A percentile compares a stretch with the other conserved stretches of the same genome.
Conservation (phyloP, 2,329 filamentous ascomycete genomes). For the Epichloe glyceriae region DNA sequence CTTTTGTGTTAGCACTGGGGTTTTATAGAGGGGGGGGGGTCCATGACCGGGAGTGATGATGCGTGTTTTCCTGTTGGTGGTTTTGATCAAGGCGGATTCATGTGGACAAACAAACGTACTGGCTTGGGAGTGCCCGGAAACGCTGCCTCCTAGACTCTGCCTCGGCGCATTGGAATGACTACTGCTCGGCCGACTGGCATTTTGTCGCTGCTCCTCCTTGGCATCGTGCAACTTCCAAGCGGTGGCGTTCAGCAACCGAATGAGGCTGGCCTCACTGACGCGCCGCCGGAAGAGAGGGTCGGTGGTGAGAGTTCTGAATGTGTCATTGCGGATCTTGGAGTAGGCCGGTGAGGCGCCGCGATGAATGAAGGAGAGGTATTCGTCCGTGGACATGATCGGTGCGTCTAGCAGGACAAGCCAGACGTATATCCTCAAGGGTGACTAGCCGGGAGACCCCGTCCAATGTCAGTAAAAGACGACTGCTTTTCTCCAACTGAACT, state of each 20-base stretch:
- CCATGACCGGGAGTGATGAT: neutral
- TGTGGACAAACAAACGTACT: conserved; percentile 22
- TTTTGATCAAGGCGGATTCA: neutral
- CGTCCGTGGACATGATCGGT: conserved; percentile 69
- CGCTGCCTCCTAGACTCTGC: conserved; percentile 19
- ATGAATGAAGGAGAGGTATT: conserved; percentile 81
- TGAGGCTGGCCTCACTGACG: conserved; percentile 89
- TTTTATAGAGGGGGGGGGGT: neutral
- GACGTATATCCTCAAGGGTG: conserved; percentile 82
- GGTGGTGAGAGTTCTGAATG: conserved; percentile 89
- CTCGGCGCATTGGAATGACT: conserved; percentile 21
- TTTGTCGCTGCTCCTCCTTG: conserved; percentile 34
- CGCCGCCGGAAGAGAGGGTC: conserved; percentile 93
- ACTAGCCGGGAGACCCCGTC: conserved; percentile 38
- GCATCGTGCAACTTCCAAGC: conserved; percentile 88
- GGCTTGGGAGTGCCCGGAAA: conserved; percentile 25
- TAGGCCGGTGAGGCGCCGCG: conserved; percentile 90
- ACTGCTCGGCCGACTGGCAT: conserved; percentile 23
- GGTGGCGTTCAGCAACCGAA: conserved; percentile 84
- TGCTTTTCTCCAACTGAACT: neutral
- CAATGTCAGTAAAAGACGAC: neutral
- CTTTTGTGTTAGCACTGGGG: conserved; percentile 32
- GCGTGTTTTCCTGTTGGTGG: too few relatives aligned
- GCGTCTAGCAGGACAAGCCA: conserved; percentile 92
- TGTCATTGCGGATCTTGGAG: conserved; percentile 96